A percentile compares a stretch with the other conserved stretches of the same genome.
Evolutionary conservation across 1,284 basidiomycete species (phyloP).

Genomic region (Moesziomyces parantarcticus): DNA sequence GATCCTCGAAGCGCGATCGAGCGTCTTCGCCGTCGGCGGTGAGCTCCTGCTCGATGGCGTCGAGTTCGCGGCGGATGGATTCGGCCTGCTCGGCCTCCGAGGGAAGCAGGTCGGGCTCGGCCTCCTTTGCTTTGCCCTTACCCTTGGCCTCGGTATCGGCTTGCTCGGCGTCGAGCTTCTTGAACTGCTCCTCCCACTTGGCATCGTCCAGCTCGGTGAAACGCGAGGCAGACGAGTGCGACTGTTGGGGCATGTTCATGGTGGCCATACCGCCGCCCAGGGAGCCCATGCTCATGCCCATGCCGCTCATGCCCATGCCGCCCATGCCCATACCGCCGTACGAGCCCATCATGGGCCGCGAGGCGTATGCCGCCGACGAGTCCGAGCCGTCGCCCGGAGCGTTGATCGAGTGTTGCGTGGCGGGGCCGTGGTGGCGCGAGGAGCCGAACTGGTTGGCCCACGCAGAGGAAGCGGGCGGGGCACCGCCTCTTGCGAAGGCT

Average conservation of each 20-base stretch:
- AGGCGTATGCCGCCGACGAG: constrained; percentile 29
- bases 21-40: constrained; percentile 51
- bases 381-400: constrained; percentile 16
- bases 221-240: constrained; percentile 30
- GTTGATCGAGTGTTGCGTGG: constrained; percentile 14
- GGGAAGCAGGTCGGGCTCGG: constrained; percentile 36
- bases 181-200: constrained; percentile 64
- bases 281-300: constrained; percentile 45
- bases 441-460: constrained; percentile 58
- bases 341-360: constrained; percentile 48
- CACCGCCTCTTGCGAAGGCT: constrained; percentile 39
- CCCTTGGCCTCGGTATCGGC: constrained; percentile 56
- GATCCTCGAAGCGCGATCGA: constrained; percentile 62
- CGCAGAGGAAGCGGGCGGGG: constrained; percentile 30
- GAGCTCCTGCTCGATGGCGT: constrained; percentile 59
- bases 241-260: constrained; percentile 23
- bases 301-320: constrained; percentile 21
- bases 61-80: constrained; percentile 55
- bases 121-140: constrained; percentile 55
- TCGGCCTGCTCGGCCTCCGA: constrained; percentile 61
- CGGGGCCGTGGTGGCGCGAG: constrained; percentile 17
- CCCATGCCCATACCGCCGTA: constrained; percentile 45
- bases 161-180: constrained; percentile 58
- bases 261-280: constrained; percentile 35
- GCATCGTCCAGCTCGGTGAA: constrained; percentile 63